Percentiles rank a stretch among this genome's conserved stretches.
Evolutionary conservation across 176 grass and related monocot species (phyloP).

Genomic region (Lolium rigidum): DNA sequence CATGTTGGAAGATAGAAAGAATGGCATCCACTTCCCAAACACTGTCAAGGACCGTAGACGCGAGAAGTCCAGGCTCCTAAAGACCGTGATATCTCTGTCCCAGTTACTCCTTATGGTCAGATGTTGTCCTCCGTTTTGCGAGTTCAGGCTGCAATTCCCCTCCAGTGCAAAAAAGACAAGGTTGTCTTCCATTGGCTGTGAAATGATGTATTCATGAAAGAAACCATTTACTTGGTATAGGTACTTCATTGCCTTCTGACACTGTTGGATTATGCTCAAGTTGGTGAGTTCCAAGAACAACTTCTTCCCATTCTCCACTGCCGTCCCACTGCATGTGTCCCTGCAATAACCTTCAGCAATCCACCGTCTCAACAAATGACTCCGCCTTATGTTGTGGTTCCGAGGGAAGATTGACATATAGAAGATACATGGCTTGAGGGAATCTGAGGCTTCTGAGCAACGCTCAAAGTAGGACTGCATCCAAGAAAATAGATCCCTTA

Average conservation of each 20-base stretch:
- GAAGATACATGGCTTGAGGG: too few relatives aligned
- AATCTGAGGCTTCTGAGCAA: neutral
- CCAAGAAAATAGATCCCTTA: neutral
- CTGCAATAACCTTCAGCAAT: neutral
- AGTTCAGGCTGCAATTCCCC: neutral
- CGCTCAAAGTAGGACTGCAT: neutral
- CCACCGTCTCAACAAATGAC: neutral
- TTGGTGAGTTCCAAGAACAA: neutral
- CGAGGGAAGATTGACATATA: too few relatives aligned
- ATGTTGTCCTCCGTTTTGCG: neutral
- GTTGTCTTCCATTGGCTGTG: neutral
- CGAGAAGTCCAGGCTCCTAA: too few relatives aligned
- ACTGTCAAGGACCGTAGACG: too few relatives aligned
- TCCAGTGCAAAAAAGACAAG: constrained; percentile 5
- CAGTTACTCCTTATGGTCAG: neutral
- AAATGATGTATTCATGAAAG: too few relatives aligned
- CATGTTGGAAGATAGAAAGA: too few relatives aligned
- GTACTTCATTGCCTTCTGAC: neutral
- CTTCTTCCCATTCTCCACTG: neutral
- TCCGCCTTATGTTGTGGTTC: neutral
- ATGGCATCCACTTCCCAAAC: too few relatives aligned
- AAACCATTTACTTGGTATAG: neutral
- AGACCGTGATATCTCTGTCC: too few relatives aligned
- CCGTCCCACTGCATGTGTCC: neutral
- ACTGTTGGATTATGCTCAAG: neutral